Conservation (phyloP, 768 basidiomycete species). For the Lactarius deliciosus region DNA sequence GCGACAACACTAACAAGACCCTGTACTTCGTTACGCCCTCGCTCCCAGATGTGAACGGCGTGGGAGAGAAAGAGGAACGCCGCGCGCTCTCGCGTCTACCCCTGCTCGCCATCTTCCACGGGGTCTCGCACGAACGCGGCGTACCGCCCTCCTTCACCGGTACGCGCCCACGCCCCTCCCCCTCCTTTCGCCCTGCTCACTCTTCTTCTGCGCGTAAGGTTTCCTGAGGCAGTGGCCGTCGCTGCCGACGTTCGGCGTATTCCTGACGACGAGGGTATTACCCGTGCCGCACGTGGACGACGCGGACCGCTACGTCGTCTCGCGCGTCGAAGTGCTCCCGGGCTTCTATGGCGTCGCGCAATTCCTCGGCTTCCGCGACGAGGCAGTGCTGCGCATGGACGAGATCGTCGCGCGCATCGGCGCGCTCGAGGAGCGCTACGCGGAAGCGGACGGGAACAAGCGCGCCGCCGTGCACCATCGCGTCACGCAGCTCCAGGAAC, state of each 20-base stretch:
- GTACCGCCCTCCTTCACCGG: slow-evolving; percentile 60
- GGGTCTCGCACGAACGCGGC: slow-evolving; percentile 22
- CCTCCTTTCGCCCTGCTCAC: slow-evolving; percentile 9
- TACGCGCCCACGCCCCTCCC: slow-evolving; percentile 25
- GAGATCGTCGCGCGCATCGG: slow-evolving; percentile 54
- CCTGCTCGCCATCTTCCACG: slow-evolving; percentile 25
- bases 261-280: slow-evolving; percentile 56
- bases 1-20: not conserved
- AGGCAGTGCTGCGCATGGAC: slow-evolving; percentile 35
- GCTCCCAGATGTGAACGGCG: not conserved
- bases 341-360: slow-evolving; percentile 64
- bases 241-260: slow-evolving; percentile 65
- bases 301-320: slow-evolving; percentile 56
- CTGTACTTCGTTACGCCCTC: slow-evolving; percentile 22
- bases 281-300: slow-evolving; percentile 49
- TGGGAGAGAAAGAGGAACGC: slow-evolving; percentile 10
- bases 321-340: slow-evolving; percentile 56
- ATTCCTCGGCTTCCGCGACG: slow-evolving; percentile 62
- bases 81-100: slow-evolving; percentile 22
- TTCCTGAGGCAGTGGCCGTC: slow-evolving; percentile 68
- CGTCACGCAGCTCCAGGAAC: slow-evolving; percentile 44
- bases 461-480: slow-evolving; percentile 36
- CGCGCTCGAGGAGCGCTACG: slow-evolving; percentile 44
- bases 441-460: slow-evolving; percentile 19
- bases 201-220: slow-evolving; percentile 34